Evolutionary conservation across 1,284 basidiomycete species (phyloP), one percentile per base, ranked within the genome.

Genomic region (Xerocomus nothofagi): DNA sequence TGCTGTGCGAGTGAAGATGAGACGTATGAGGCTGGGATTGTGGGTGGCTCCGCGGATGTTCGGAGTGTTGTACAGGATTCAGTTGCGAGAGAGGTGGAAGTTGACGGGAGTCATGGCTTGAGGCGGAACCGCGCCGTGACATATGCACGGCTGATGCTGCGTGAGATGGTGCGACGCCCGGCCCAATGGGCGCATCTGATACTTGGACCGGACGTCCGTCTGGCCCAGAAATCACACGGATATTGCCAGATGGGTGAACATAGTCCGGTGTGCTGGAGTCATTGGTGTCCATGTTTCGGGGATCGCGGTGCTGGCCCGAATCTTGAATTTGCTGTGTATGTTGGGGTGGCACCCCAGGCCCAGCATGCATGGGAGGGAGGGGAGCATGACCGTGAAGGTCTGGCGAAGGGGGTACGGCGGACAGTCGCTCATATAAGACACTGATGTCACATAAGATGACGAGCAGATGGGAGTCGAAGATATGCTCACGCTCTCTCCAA

Each of bases 401-500:
- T 49, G 79, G 78, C 6, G 81, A 78, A 42, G 81, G 76, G 34
- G 83, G 76, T 27, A 81, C 71, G 32, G 74, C 72, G 44, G 81
- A 78, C 17, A 91, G 74, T 48, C 88, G 82, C 68, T 91, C 88
- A 62, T 91, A 91, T 46, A 91, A 70, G 41, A 91, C 81, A 49
- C 88, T 90, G 45, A 56, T 51, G 41, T 48, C 44, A 61, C 47
- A 62, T 66, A 41, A 63, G 63, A 67, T 57, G 57, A 41, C 17
- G 49, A 49, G 37, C 8, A 33, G 49, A 48, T 45, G 47, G 30
- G 47, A 57, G 54, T 53, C 23, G 55, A 38, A 62, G 57, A 63
- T 57, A 51, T 49, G 82, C 90, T 74, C 62, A 93, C 91, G 91
- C 89, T 73, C 92, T 77, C 69, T 95, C 92, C 51, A 95, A 76